These are phyloP conservation scores for Stylosanthes scabra DNA, from an alignment of 331 rosid species.

Conservation along the genomic window DNA sequence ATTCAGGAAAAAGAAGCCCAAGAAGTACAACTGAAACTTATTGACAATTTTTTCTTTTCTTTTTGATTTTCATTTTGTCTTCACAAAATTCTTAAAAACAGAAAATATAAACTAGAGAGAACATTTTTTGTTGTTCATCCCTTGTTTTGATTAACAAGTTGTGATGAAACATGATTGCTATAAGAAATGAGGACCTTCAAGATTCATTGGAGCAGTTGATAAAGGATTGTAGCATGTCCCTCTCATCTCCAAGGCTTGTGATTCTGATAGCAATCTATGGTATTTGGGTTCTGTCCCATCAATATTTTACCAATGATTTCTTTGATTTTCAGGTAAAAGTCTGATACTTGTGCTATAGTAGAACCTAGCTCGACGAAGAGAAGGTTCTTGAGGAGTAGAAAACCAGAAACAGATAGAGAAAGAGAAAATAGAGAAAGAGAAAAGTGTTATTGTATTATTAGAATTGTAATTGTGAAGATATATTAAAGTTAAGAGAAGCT, in stretches of 20 bases:
- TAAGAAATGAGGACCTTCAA: conserved; percentile 82
- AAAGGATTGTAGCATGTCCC: conserved; percentile 75
- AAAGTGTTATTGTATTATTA: too few relatives aligned
- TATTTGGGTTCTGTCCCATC: conserved; percentile 77
- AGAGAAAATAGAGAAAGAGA: too few relatives aligned
- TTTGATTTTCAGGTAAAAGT: conserved; percentile 88
- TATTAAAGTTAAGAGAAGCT: too few relatives aligned
- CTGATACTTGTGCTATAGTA: conserved; percentile 15
- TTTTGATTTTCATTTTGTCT: too few relatives aligned
- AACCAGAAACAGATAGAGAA: too few relatives aligned
- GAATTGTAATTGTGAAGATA: too few relatives aligned
- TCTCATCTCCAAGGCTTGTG: conserved; percentile 95
- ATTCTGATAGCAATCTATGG: conserved; percentile 87
- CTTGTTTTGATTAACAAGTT: conserved; percentile 26
- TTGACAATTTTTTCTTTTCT: not conserved
- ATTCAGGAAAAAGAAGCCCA: conserved; percentile 74
- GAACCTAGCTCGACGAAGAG: too few relatives aligned
- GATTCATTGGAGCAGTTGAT: conserved; percentile 72
- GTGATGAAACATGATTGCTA: conserved; percentile 74
- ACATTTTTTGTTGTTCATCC: not conserved
- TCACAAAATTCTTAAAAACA: too few relatives aligned
- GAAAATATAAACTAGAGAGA: too few relatives aligned
- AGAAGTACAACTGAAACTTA: conserved; percentile 57
- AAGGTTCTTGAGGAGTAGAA: too few relatives aligned
- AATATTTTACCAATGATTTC: conserved; percentile 55